Base-by-base conservation (phyloP, 495 filamentous ascomycete genomes). In the Penicillium manginii region DNA sequence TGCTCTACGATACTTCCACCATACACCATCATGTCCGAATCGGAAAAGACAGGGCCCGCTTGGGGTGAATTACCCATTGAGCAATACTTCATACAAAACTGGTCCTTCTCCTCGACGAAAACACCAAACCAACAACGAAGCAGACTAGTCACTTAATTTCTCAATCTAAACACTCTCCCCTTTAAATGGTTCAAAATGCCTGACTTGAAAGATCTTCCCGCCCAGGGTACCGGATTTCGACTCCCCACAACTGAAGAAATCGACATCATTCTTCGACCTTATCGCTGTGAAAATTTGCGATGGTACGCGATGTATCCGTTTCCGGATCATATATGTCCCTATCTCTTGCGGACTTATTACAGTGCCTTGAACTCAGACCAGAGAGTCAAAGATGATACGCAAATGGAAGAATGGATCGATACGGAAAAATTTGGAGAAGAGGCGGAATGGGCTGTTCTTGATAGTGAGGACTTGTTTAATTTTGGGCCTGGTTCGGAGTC, bases 281-380 rank as follows among this genome's bases (percentile, higher is more conserved):
- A 48, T n/a, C 53, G 53, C 17, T 15, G 2, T 11, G 26, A 55
- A 15, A 2, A 17, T 3, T 26, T 55, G 8, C 40, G 53, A 39
- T 48, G 53, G 42, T 17, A 22, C 8, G 53, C 53, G 48, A 35
- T 18, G 15, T 23, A 39, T 48, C 26, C 1, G 48, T 48, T 32
- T 47, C 4, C 18, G 48, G 11, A 35, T 43, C n/a, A 43, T 2
- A 17, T 14, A 26, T 58, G n/a, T 35, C 56, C 50, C 14, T 18
- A 32, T 46, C 19, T 58, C 32, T 42, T 58, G 10, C 56, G 56
- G 10, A 58, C 56, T 2, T 19, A 52, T 18, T 58, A 58, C 17
- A 26, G 40, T 26, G n/a, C 21, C 39, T n/a, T n/a, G n/a, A 17
- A 45, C n/a, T n/a, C n/a, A 9, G 56, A 47, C 33, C 32, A 58